Conservation (phyloP, 2,329 filamentous ascomycete species). For the Blastomyces parvus region DNA sequence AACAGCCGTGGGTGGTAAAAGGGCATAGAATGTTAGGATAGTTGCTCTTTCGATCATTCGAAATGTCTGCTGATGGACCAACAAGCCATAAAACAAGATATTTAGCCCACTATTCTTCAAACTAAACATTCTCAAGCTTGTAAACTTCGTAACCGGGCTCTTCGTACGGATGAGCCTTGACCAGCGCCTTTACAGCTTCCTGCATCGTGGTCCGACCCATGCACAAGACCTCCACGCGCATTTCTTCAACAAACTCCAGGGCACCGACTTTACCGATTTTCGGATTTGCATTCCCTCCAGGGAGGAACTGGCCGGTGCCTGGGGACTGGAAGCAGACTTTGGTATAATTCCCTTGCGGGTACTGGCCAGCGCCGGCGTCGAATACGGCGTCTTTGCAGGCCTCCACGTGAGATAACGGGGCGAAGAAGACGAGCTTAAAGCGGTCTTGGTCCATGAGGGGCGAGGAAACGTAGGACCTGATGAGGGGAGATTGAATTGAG, state of each 20-base stretch:
- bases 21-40: too few relatives aligned
- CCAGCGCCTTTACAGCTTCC: constrained; percentile 33
- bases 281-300: constrained; percentile 31
- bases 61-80: not conserved
- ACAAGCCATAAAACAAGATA: not conserved
- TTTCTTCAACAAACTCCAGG: constrained; percentile 34
- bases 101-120: not conserved
- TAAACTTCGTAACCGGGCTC: constrained; percentile 38
- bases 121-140: constrained; percentile 36
- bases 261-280: constrained; percentile 32
- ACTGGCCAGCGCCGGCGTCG: constrained; percentile 33
- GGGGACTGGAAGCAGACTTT: constrained; percentile 33
- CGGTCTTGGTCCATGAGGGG: constrained; percentile 18
- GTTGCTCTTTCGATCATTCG: not conserved
- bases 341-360: constrained; percentile 34
- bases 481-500: not conserved
- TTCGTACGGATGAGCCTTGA: constrained; percentile 39
- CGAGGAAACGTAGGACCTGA: not conserved
- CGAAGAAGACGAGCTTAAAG: constrained; percentile 37
- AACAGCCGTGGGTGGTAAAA: not conserved
- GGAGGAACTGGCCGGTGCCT: constrained; percentile 36
- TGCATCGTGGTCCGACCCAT: constrained; percentile 31
- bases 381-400: constrained; percentile 36
- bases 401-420: constrained; percentile 31
- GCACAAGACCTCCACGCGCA: constrained; percentile 37